A percentile compares a stretch with the other conserved stretches of the same genome.
Evolutionary conservation across 2,329 filamentous ascomycete genomes (phyloP).

Genomic region (Pyrenochaeta sp.): DNA sequence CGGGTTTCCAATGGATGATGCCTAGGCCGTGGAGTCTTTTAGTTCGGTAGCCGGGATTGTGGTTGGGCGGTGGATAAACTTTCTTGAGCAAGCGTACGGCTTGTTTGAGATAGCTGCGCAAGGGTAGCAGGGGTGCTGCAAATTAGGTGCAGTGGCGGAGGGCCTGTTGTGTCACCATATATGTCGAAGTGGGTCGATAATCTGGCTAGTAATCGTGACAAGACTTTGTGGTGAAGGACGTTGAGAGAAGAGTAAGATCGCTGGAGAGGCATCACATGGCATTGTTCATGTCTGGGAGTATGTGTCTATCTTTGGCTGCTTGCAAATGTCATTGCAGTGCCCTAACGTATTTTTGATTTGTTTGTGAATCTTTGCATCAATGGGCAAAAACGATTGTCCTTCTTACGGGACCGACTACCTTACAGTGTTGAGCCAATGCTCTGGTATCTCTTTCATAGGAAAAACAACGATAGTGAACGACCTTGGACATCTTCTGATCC

Average conservation of each 20-base stretch:
- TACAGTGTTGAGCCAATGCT: slow-evolving; percentile 46
- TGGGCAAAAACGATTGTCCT: slow-evolving; percentile 24
- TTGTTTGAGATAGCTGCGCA: slow-evolving; percentile 22
- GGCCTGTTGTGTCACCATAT: slow-evolving; percentile 25
- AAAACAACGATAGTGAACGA: slow-evolving; percentile 37
- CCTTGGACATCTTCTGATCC: slow-evolving; percentile 19
- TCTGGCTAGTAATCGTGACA: slow-evolving; percentile 9
- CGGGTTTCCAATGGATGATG: slow-evolving; percentile 16
- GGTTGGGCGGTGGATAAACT: slow-evolving; percentile 23
- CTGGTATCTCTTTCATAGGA: slow-evolving; percentile 48
- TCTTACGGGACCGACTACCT: slow-evolving; percentile 37
- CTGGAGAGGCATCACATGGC: slow-evolving; percentile 8
- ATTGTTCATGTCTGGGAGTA: not conserved
- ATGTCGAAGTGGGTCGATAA: slow-evolving; percentile 19
- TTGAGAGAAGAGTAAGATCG: not conserved
- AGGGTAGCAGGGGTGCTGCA: slow-evolving; percentile 22
- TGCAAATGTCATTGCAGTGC: slow-evolving; percentile 20
- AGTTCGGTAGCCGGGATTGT: slow-evolving; percentile 16
- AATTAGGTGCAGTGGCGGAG: slow-evolving; percentile 12
- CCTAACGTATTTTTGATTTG: slow-evolving; percentile 22
- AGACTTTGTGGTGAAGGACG: slow-evolving; percentile 2
- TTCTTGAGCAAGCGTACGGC: slow-evolving; percentile 21
- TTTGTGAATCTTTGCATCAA: slow-evolving; percentile 20
- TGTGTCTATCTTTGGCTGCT: slow-evolving; percentile 22
- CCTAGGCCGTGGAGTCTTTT: slow-evolving; percentile 13